These are phyloP conservation scores for Theobroma cacao DNA, from an alignment of 345 rosid species.

Conservation along the genomic window DNA sequence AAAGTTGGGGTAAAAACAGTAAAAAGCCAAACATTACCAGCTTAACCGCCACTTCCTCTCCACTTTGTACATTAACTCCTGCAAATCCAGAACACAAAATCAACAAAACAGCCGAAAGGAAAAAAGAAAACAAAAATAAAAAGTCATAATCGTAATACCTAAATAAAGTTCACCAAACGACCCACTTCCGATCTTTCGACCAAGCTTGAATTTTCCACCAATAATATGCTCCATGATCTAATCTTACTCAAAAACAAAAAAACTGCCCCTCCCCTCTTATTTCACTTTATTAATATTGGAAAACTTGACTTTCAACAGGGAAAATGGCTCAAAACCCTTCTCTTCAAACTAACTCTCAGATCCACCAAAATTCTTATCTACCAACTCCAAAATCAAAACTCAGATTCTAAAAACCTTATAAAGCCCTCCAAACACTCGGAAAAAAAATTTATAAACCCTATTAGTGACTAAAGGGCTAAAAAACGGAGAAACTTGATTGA, in stretches of 20 bases:
- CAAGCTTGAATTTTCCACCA: conserved; percentile 92
- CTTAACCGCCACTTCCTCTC: conserved; percentile 78
- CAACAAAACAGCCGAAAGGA: background rate
- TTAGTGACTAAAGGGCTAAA: background rate
- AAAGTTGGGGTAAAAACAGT: background rate
- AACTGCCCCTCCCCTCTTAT: background rate
- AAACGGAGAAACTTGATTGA: conserved; percentile 18
- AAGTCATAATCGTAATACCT: conserved; percentile 39
- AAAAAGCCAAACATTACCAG: conserved; percentile 36
- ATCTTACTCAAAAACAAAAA: conserved; percentile 4
- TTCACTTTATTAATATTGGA: background rate
- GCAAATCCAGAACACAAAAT: conserved; percentile 9
- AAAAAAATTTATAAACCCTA: background rate
- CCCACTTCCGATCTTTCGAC: conserved; percentile 97
- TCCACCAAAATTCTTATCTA: conserved; percentile 21
- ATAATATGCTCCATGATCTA: conserved; percentile 55
- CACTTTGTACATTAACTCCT: conserved; percentile 71
- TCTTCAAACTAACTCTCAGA: conserved; percentile 23
- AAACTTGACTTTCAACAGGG: conserved; percentile 25
- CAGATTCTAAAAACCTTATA: background rate
- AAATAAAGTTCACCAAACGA: conserved; percentile 88
- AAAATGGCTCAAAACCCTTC: conserved; percentile 19
- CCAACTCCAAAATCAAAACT: conserved; percentile 12
- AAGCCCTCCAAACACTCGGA: background rate
- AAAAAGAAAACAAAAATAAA: background rate